Percentiles rank a stretch among this genome's conserved stretches.
These are phyloP conservation scores for Sporothrix curviconia DNA, from an alignment of 2,329 filamentous ascomycete genomes.

Conservation along the genomic window DNA sequence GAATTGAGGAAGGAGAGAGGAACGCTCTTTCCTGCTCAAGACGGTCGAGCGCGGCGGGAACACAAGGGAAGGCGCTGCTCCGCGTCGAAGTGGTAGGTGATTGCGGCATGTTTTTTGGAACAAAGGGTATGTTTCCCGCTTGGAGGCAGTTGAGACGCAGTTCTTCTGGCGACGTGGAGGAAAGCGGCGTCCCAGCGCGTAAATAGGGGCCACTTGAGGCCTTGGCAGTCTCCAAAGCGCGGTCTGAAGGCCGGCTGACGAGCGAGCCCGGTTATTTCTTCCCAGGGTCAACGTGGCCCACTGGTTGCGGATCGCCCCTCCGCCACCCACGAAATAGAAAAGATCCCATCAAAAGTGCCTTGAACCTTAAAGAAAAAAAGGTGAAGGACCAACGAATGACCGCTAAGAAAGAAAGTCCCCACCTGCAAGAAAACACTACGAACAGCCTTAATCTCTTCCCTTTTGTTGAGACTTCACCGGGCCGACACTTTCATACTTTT, in stretches of 20 bases:
- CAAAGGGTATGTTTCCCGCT: too few relatives aligned
- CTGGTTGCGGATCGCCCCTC: conserved; percentile 11
- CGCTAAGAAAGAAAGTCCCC: not conserved
- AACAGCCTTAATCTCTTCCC: too few relatives aligned
- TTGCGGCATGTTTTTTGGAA: not conserved
- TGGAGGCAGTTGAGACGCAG: too few relatives aligned
- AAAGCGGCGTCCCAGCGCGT: too few relatives aligned
- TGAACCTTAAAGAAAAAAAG: conserved; percentile 5
- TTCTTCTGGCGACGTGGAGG: too few relatives aligned
- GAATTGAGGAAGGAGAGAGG: not conserved
- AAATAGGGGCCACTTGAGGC: too few relatives aligned
- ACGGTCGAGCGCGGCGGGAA: conserved; percentile 8
- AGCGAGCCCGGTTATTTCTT: too few relatives aligned
- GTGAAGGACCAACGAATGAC: not conserved
- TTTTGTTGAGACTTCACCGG: too few relatives aligned
- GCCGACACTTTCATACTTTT: too few relatives aligned
- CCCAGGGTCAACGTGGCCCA: conserved; percentile 22
- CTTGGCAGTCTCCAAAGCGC: too few relatives aligned
- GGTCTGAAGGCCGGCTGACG: too few relatives aligned
- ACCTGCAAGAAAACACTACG: not conserved
- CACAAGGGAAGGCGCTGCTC: conserved; percentile 3
- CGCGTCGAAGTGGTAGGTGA: conserved; percentile 2
- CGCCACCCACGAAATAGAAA: conserved; percentile 12
- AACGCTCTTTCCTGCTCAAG: conserved; percentile 1
- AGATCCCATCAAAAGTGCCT: not conserved